Percentiles rank a stretch among this genome's conserved stretches.
These are phyloP conservation scores for Aegle marmelos DNA, from an alignment of 345 rosid genomes.

Conservation along the genomic window DNA sequence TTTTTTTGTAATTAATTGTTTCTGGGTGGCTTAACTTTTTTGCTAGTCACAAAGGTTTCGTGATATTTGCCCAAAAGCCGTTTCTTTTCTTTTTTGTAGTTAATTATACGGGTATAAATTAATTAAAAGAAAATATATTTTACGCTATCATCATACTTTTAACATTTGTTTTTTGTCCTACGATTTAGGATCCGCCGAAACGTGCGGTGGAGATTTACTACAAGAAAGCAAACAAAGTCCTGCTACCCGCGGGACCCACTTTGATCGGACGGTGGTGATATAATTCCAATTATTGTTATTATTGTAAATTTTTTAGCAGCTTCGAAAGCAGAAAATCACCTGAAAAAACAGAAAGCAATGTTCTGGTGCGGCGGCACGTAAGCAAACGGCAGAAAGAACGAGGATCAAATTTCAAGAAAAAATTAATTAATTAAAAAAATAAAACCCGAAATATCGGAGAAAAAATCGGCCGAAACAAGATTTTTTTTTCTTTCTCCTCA, in stretches of 20 bases:
- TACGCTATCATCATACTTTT: too few species aligned
- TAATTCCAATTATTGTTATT: neutral
- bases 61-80: slow-evolving; percentile 43
- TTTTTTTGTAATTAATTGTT: neutral
- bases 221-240: neutral
- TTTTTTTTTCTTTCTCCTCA: neutral
- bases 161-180: neutral
- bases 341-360: neutral
- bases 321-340: slow-evolving; percentile 2
- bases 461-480: neutral
- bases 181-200: neutral
- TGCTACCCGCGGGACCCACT: neutral
- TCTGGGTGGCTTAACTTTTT: neutral
- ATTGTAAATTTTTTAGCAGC: neutral
- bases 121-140: neutral
- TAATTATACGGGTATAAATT: neutral
- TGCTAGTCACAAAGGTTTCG: slow-evolving; percentile 59
- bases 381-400: slow-evolving; percentile 1
- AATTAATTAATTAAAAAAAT: neutral
- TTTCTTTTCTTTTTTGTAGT: slow-evolving; percentile 42
- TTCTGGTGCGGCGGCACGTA: slow-evolving; percentile 15
- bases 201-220: neutral
- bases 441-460: slow-evolving; percentile 7
- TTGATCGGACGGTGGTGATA: neutral
- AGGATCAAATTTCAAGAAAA: slow-evolving; percentile 6